Base-by-base conservation (phyloP, 768 basidiomycete species). In the Pleurotus giganteus region DNA sequence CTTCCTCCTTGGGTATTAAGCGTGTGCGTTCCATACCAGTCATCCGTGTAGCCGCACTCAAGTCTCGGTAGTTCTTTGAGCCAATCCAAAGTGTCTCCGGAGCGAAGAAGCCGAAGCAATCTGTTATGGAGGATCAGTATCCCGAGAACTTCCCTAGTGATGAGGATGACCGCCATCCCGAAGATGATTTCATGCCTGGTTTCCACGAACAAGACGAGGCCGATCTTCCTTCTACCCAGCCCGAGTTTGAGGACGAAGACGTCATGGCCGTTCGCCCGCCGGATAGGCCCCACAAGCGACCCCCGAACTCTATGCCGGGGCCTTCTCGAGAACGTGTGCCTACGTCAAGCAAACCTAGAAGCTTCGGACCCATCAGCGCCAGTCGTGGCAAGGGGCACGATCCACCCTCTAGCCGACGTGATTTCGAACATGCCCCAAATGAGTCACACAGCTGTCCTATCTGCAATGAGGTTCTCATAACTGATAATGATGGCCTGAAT, bases 401-500 rank as follows among this genome's bases (percentile, higher is more conserved):
- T 8, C 45, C 46, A 44, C 57, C 51, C 41, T 47, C 56, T 15
- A 17, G n/a, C 28, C 42, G 53, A 23, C 26, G 54, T 46, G 42
- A 37, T 21, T 24, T 15, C 34, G n/a, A 29, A 19, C 28, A 27
- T 21, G n/a, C 26, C 41, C 28, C 11, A 51, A 34, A 50, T 32
- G 66, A 73, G 53, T 65, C 62, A n/a, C 77, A 81, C 52, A 67
- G 68, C 0, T 95, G 92, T 67, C 93, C 94, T 3, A 74, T 94
- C 21, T 95, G 91, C 62, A 65, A 70, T 23, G 84, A 81, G 64
- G 66, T 70, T 11, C 66, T 93, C 52, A 71, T 78, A 57, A 83
- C 79, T 1, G 85, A 92, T 66, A 97, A 97, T 65, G 75, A 79
- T 45, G 85, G 81, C 4, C 69, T 97, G 29, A 96, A 97, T 64